A percentile compares a stretch with the other conserved stretches of the same genome.
These are phyloP conservation scores for Quercus aquifolioides DNA, from an alignment of 306 rosid genomes.

Conservation along the genomic window DNA sequence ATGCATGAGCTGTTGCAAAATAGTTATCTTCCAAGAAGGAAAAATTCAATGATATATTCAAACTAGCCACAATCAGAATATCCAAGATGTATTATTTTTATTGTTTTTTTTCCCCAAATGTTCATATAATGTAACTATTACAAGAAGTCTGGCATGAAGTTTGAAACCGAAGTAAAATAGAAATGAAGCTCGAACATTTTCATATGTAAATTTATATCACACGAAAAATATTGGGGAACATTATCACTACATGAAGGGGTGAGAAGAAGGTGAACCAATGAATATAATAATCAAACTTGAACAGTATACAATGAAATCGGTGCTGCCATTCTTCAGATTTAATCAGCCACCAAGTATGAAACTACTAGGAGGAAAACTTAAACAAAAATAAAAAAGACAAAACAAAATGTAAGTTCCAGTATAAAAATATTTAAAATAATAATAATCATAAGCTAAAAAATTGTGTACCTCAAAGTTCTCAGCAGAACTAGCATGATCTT, in stretches of 20 bases:
- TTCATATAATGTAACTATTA: not conserved
- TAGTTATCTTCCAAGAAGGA: not conserved
- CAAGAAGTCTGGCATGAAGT: not conserved
- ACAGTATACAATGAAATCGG: not conserved
- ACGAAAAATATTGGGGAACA: not conserved
- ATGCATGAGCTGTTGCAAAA: not conserved
- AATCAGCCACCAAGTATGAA: not conserved
- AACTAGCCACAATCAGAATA: not conserved
- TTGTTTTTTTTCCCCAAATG: not conserved
- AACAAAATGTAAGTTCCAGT: not conserved
- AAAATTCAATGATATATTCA: not conserved
- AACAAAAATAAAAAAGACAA: not conserved
- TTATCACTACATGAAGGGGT: conserved; percentile 4
- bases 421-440: not conserved
- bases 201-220: not conserved
- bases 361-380: not conserved
- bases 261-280: not conserved
- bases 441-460: not conserved
- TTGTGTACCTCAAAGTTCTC: conserved; percentile 28
- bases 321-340: not conserved
- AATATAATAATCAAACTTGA: conserved; percentile 13
- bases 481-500: conserved; percentile 20
- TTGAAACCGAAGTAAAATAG: not conserved
- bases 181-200: not conserved
- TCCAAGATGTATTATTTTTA: not conserved